Evolutionary conservation across 805 yeast genomes (phyloP).

Genomic region (Nakazawaea peltata): DNA sequence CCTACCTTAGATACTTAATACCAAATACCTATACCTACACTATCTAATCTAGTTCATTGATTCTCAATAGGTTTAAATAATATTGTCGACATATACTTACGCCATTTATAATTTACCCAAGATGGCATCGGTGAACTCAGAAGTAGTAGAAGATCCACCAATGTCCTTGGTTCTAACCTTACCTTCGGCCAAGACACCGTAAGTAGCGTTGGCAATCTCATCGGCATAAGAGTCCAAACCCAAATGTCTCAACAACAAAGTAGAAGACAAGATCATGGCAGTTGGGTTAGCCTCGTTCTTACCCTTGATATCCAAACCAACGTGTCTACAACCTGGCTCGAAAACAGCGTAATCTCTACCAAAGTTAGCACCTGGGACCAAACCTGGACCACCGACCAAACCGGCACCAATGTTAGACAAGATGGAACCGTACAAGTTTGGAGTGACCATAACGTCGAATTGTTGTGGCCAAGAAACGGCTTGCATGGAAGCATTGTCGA

Average conservation of each 20-base stretch:
- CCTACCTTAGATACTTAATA: too few species aligned
- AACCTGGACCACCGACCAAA: slow-evolving; percentile 94
- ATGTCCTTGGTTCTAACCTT: slow-evolving; percentile 79
- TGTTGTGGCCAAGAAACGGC: slow-evolving; percentile 98
- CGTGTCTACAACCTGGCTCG: slow-evolving; percentile 99
- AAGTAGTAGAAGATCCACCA: slow-evolving; percentile 84
- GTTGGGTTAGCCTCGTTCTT: slow-evolving; percentile 96
- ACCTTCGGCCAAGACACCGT: slow-evolving; percentile 86
- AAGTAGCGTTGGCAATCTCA: slow-evolving; percentile 82
- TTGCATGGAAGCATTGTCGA: slow-evolving; percentile 98
- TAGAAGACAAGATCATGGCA: slow-evolving; percentile 88
- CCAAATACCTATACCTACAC: too few species aligned
- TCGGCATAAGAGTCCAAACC: slow-evolving; percentile 82
- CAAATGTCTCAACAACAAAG: slow-evolving; percentile 89
- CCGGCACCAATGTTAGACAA: slow-evolving; percentile 98
- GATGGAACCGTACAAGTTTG: slow-evolving; percentile 96
- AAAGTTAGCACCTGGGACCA: slow-evolving; percentile 96
- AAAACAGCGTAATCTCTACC: slow-evolving; percentile 97
- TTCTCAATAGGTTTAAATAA: too few species aligned
- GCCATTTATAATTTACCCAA: slow-evolving; percentile 81
- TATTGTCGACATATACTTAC: too few species aligned
- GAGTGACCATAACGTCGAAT: slow-evolving; percentile 95
- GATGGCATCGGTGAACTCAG: slow-evolving; percentile 91
- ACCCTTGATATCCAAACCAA: slow-evolving; percentile 93
- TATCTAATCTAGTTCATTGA: too few species aligned